phyloP scores from a whole-genome alignment of 208 protist species.

The Leishmania aethiopica region DNA sequence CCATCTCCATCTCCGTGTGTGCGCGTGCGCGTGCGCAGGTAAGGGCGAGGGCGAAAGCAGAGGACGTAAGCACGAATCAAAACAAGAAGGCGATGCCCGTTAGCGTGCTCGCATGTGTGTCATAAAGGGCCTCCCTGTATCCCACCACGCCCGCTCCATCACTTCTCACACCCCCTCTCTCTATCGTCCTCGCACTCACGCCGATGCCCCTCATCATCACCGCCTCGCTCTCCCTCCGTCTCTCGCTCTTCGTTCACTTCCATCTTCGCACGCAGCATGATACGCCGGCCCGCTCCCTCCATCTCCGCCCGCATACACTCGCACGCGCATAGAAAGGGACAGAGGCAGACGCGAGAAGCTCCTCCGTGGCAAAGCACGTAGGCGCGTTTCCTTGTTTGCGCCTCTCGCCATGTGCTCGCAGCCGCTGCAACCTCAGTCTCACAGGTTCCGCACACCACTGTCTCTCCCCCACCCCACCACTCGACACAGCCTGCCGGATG shows the following conservation, averaged over 20 bases:
- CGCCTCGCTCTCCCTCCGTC: neutral
- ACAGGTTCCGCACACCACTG: neutral
- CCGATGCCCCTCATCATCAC: neutral
- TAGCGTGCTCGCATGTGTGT: too few relatives aligned
- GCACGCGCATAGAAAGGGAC: neutral
- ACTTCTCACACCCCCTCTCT: neutral
- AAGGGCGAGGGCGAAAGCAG: too few relatives aligned
- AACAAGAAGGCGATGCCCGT: neutral
- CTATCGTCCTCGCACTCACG: neutral
- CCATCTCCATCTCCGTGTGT: neutral
- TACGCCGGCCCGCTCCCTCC: neutral
- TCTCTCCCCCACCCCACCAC: neutral
- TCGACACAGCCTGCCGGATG: conserved; percentile 4
- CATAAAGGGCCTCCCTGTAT: neutral
- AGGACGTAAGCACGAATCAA: neutral
- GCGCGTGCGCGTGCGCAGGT: too few relatives aligned
- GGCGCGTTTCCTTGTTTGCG: too few relatives aligned
- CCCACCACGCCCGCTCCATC: neutral
- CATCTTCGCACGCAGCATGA: neutral
- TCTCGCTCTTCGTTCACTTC: neutral
- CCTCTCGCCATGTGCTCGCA: neutral
- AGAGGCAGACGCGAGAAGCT: neutral
- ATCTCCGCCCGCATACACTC: neutral
- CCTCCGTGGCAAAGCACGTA: neutral
- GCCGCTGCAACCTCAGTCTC: too few relatives aligned